These are phyloP conservation scores for Spergularia bocconei DNA, from an alignment of 148 eudicot species.

Conservation along the genomic window DNA sequence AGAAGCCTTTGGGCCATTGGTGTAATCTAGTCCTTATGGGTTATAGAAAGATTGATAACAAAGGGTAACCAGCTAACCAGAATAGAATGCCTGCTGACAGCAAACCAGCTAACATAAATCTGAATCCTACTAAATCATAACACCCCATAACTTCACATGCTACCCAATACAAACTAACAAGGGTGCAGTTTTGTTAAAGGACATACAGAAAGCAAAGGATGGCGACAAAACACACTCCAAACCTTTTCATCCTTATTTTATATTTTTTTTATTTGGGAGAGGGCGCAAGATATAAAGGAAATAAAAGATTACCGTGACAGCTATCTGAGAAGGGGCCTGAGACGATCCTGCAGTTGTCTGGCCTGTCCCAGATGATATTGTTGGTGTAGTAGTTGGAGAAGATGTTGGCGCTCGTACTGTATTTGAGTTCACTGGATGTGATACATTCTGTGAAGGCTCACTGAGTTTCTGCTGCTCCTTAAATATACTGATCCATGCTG, in stretches of 20 bases:
- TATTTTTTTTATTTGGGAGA: background rate
- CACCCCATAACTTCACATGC: background rate
- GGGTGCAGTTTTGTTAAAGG: background rate
- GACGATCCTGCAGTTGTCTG: constrained; percentile 40
- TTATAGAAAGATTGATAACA: too few relatives aligned
- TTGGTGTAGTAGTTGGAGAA: constrained; percentile 30
- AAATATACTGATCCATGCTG: constrained; percentile 58
- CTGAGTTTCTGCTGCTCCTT: constrained; percentile 58
- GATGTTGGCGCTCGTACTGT: constrained; percentile 44
- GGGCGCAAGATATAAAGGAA: background rate
- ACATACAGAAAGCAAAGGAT: background rate
- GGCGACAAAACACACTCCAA: background rate
- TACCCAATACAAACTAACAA: constrained; percentile 2
- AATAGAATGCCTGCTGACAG: background rate
- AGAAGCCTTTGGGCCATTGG: too few relatives aligned
- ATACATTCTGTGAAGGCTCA: constrained; percentile 37
- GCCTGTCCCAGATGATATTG: constrained; percentile 34
- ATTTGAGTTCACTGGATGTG: constrained; percentile 34
- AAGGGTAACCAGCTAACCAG: background rate
- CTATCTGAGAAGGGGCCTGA: constrained; percentile 47
- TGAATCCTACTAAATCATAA: background rate
- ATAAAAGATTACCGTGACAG: constrained; percentile 43
- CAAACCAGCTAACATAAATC: background rate
- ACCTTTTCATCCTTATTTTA: background rate
- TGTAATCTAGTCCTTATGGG: too few relatives aligned